Percentiles rank a stretch among this genome's conserved stretches.
Conservation (phyloP, 2,329 filamentous ascomycete genomes). For the Torrubiellomyces zombiae region DNA sequence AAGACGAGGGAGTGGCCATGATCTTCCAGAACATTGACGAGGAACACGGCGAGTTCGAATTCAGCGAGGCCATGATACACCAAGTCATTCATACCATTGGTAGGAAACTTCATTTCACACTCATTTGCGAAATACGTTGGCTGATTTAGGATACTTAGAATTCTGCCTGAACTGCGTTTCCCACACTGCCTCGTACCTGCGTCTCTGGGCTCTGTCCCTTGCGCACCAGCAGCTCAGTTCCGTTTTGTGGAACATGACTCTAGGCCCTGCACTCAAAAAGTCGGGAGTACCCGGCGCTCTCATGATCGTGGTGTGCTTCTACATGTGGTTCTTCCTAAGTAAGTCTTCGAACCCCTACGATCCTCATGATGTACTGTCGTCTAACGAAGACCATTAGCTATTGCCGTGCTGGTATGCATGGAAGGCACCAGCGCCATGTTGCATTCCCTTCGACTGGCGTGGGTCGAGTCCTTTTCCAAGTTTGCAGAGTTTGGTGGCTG, state of each 20-base stretch:
- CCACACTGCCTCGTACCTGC: constrained; percentile 94
- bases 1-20: constrained; percentile 74
- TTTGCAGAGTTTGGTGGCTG: constrained; percentile 86
- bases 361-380: neutral
- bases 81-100: constrained; percentile 97
- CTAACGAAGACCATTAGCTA: constrained; percentile 17
- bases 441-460: constrained; percentile 79
- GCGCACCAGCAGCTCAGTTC: constrained; percentile 95
- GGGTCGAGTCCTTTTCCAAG: constrained; percentile 97
- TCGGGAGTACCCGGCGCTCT: constrained; percentile 55
- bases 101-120: too few relatives aligned
- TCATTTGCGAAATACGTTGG: constrained; percentile 1
- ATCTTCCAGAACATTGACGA: constrained; percentile 74
- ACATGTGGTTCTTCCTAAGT: constrained; percentile 77
- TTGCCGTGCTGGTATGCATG: constrained; percentile 70
- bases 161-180: constrained; percentile 99
- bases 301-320: constrained; percentile 69
- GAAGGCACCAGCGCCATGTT: constrained; percentile 93
- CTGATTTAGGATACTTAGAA: constrained; percentile 37
- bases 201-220: constrained; percentile 92
- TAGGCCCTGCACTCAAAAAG: constrained; percentile 56
- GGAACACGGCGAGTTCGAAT: constrained; percentile 94
- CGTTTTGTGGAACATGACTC: constrained; percentile 93
- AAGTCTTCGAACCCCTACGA: constrained; percentile 9
- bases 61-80: constrained; percentile 95